These are phyloP conservation scores for Penicillium macrosclerotiorum DNA, from an alignment of 495 filamentous ascomycete genomes.

Conservation along the genomic window DNA sequence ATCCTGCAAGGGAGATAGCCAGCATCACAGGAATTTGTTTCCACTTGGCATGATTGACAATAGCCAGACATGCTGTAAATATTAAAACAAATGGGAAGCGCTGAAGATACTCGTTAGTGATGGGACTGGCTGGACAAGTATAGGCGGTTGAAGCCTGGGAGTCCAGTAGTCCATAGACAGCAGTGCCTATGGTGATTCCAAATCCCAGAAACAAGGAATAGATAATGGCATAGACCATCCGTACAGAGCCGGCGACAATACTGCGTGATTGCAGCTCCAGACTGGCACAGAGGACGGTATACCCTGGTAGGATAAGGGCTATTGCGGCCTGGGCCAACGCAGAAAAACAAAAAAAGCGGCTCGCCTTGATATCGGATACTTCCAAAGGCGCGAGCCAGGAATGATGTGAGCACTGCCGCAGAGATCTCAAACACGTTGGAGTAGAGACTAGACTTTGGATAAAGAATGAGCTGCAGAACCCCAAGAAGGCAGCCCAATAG, in stretches of 20 bases:
- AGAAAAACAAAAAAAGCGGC: slow-evolving; percentile 85
- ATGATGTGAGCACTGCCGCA: slow-evolving; percentile 84
- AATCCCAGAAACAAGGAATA: slow-evolving; percentile 97
- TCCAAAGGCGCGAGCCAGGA: slow-evolving; percentile 83
- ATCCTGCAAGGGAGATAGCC: slow-evolving; percentile 79
- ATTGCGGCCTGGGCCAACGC: slow-evolving; percentile 88
- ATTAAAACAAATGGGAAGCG: slow-evolving; percentile 71
- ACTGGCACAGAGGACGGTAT: slow-evolving; percentile 76
- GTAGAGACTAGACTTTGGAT: slow-evolving; percentile 72
- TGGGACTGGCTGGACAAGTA: slow-evolving; percentile 59
- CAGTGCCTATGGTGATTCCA: slow-evolving; percentile 91
- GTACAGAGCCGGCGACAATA: slow-evolving; percentile 86
- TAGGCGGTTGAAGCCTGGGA: slow-evolving; percentile 68
- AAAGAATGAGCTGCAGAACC: slow-evolving; percentile 74
- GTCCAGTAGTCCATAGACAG: slow-evolving; percentile 83
- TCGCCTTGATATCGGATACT: slow-evolving; percentile 61
- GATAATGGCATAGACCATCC: slow-evolving; percentile 94
- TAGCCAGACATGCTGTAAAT: slow-evolving; percentile 78
- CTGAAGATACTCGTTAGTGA: slow-evolving; percentile 46
- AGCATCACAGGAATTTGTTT: slow-evolving; percentile 87
- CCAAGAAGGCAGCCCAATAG: slow-evolving; percentile 82
- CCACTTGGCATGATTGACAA: slow-evolving; percentile 89
- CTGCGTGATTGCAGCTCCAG: slow-evolving; percentile 85
- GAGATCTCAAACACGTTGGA: slow-evolving; percentile 90
- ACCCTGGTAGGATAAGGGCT: slow-evolving; percentile 88